phyloP scores from a whole-genome alignment of 2,329 filamentous ascomycete species.

The Ophiostoma pallidulum region DNA sequence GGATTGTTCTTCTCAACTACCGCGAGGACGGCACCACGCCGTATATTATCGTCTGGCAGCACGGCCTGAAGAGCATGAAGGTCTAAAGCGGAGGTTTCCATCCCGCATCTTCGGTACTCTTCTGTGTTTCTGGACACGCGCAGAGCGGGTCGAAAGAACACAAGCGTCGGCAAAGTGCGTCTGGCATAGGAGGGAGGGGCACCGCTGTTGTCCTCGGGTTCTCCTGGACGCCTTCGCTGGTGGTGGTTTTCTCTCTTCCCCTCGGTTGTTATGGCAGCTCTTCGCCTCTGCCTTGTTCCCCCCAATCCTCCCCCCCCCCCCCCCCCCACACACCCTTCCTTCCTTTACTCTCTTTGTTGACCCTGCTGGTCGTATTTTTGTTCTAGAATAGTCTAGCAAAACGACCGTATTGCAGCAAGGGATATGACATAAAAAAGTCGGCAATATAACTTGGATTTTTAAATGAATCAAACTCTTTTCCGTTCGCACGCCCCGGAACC shows the following conservation, averaged over 20 bases:
- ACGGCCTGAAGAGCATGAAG: conserved; percentile 83
- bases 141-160: too few relatives aligned
- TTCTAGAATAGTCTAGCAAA: neutral
- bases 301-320: too few relatives aligned
- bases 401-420: neutral
- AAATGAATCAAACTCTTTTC: neutral
- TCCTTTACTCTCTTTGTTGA: neutral
- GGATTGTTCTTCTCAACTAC: conserved; percentile 91
- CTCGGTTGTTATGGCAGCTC: too few relatives aligned
- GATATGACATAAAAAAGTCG: conserved; percentile 4
- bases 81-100: conserved; percentile 60
- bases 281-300: too few relatives aligned
- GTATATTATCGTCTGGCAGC: conserved; percentile 88
- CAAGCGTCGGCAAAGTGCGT: too few relatives aligned
- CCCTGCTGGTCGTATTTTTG: neutral
- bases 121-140: too few relatives aligned
- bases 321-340: neutral
- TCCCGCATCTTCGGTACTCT: too few relatives aligned
- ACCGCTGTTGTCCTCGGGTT: too few relatives aligned
- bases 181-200: too few relatives aligned
- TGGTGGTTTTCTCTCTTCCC: too few relatives aligned
- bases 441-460: conserved; percentile 5
- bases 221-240: too few relatives aligned
- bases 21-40: conserved; percentile 91
- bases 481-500: neutral